A percentile compares a stretch with the other conserved stretches of the same genome.
phyloP scores from a whole-genome alignment of 129 eudicot species.

The Pittosporum tobira region DNA sequence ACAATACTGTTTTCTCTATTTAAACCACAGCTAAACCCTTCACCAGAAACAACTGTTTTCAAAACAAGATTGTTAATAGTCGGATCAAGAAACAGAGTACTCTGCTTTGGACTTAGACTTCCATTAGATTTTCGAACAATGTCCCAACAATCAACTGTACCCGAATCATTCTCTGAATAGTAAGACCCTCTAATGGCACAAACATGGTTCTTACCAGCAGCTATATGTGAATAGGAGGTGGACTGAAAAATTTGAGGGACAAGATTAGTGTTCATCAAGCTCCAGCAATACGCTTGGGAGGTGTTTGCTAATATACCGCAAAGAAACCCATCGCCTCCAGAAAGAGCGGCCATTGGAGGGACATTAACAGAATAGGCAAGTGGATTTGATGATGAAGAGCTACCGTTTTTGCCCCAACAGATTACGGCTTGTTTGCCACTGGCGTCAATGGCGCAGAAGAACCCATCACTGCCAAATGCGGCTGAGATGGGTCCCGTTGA shows the following conservation, averaged over 20 bases:
- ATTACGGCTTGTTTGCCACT: conserved; percentile 79
- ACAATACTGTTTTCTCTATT: conserved; percentile 45
- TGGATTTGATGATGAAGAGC: conserved; percentile 21
- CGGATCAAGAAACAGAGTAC: conserved; percentile 47
- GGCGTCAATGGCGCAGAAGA: conserved; percentile 96
- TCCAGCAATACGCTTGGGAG: conserved; percentile 76
- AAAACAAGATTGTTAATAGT: conserved; percentile 31
- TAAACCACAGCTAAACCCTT: conserved; percentile 78
- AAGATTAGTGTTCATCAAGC: conserved; percentile 38
- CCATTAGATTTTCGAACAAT: conserved; percentile 22
- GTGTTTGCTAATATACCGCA: conserved; percentile 79
- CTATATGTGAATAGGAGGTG: conserved; percentile 49
- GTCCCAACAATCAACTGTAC: conserved; percentile 89
- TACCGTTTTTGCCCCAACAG: conserved; percentile 63
- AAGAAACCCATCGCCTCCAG: conserved; percentile 71
- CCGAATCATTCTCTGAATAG: conserved; percentile 45
- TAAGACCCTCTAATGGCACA: conserved; percentile 83
- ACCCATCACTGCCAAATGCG: conserved; percentile 47
- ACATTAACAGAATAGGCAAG: conserved; percentile 29
- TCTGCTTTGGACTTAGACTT: conserved; percentile 43
- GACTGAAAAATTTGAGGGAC: conserved; percentile 43
- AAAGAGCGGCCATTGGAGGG: conserved; percentile 76
- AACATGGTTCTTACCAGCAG: conserved; percentile 78
- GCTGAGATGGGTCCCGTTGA: conserved; percentile 96
- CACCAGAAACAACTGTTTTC: conserved; percentile 64